Conservation (phyloP, 129 eudicot species). For the Tagetes erecta region DNA sequence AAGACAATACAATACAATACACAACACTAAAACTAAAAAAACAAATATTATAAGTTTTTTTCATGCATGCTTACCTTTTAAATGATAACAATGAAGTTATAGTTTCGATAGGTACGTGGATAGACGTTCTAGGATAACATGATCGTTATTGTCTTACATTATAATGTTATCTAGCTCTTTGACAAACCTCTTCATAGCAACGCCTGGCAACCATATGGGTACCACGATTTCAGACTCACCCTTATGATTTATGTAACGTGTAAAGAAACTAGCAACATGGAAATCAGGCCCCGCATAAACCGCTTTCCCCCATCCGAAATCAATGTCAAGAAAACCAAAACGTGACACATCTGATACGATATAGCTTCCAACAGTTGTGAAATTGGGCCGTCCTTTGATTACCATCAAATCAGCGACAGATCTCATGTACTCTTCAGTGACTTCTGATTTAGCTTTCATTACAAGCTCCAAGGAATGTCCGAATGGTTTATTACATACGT, state of each 20-base stretch:
- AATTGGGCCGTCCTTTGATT: conserved; percentile 27
- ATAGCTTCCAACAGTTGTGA: conserved; percentile 14
- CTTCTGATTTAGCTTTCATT: conserved; percentile 1
- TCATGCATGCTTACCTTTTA: background rate
- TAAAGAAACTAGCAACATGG: conserved; percentile 22
- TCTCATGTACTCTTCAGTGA: conserved; percentile 5
- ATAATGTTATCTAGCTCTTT: background rate
- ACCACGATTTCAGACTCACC: conserved; percentile 4
- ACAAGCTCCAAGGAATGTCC: background rate
- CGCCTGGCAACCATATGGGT: background rate
- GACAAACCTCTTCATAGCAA: conserved; percentile 9
- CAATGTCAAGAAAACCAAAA: conserved; percentile 28
- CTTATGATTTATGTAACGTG: conserved; percentile 27
- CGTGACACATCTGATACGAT: conserved; percentile 37
- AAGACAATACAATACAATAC: too few species aligned
- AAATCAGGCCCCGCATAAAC: conserved; percentile 32
- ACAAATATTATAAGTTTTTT: background rate
- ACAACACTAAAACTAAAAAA: background rate
- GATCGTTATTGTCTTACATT: background rate
- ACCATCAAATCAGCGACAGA: conserved; percentile 4
- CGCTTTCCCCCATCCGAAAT: conserved; percentile 59
- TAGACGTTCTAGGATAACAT: background rate
- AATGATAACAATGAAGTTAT: background rate
- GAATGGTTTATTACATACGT: conserved; percentile 1
- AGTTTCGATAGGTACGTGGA: background rate